Evolutionary conservation across 768 basidiomycete genomes (phyloP).

Genomic region (Boletus insuetus): DNA sequence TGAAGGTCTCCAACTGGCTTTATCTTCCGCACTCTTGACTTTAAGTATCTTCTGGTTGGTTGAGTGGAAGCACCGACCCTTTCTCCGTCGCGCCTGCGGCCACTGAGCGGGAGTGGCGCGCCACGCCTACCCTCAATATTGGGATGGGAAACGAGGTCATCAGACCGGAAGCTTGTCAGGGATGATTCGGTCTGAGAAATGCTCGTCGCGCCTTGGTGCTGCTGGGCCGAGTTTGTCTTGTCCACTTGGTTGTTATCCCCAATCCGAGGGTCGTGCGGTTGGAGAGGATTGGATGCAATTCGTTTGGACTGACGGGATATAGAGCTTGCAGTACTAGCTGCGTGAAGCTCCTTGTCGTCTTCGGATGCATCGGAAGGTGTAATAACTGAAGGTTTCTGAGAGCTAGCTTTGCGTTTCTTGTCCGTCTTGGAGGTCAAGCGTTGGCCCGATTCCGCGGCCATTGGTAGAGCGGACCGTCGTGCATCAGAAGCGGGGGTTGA

Average conservation of each 20-base stretch:
- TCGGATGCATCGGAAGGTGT: conserved; percentile 22
- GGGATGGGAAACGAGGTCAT: background rate
- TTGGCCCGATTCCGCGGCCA: background rate
- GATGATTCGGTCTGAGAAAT: background rate
- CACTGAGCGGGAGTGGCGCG: background rate
- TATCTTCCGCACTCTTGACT: background rate
- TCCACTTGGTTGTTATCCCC: background rate
- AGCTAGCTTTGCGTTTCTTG: conserved; percentile 24
- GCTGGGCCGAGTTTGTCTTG: background rate
- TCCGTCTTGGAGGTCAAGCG: background rate
- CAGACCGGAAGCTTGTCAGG: background rate
- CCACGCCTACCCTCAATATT: background rate
- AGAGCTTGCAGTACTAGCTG: background rate
- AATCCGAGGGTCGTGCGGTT: background rate
- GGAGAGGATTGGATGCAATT: conserved; percentile 2
- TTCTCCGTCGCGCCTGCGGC: background rate
- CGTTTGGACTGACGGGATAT: conserved; percentile 13
- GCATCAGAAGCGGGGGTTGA: background rate
- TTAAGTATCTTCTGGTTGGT: background rate
- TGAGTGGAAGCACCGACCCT: background rate
- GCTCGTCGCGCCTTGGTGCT: background rate
- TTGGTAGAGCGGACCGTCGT: background rate
- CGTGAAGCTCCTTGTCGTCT: conserved; percentile 13
- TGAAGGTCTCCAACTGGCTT: background rate
- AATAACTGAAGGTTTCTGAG: conserved; percentile 18